Base-by-base conservation (phyloP, 192 early-diverging fungal genomes). In the Neocallimastix lanati region DNA sequence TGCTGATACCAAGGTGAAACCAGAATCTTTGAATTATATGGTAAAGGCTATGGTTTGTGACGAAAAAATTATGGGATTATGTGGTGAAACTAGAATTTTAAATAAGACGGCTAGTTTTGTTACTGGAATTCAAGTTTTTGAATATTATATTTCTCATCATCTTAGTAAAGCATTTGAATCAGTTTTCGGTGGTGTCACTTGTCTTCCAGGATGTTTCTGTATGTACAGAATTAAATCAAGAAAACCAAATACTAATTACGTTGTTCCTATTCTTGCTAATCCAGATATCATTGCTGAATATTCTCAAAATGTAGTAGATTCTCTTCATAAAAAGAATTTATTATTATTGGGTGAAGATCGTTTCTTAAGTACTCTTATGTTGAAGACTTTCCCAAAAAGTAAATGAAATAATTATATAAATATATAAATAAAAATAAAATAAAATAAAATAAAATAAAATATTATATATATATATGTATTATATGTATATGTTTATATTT, bases 111-210 rank as follows among this genome's bases (percentile, higher is more conserved):
- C 91, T 30, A 93, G 80, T 18, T 90, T 93, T 92, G 93, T 95
- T 12, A 93, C 94, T 2, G 91, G 90, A 84, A 99, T 99, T 82
- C 96, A 81, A 87, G 97, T 99, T 15, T 99, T 94, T 81, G 97
- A 99, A 87, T 99, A 99, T 87, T 99, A 95, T 83, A 97, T 96
- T 80, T 96, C 94, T 36, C 97, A 99, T 82, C 95, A 99, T 83
- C 88, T 98, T 80, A 90, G 91, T 78, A 95, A 96, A 83, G 93
- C 95, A 0, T 98, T 98, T 83, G 96, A 98, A 86, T 92, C 93
- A 4, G 89, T 96, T 38, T 98, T 97, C 90, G 96, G 96, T 84
- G 95, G 95, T 89, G 96, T 98, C 25, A 98, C 96, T 13, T 98
- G 96, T 88, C 82, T 98, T 33, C 96, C 96, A 18, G 86, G 86